Percentiles rank a stretch among this genome's conserved stretches.
These are phyloP conservation scores for Fusarium sterilihyphosum DNA, from an alignment of 2,329 filamentous ascomycete species.

Conservation along the genomic window DNA sequence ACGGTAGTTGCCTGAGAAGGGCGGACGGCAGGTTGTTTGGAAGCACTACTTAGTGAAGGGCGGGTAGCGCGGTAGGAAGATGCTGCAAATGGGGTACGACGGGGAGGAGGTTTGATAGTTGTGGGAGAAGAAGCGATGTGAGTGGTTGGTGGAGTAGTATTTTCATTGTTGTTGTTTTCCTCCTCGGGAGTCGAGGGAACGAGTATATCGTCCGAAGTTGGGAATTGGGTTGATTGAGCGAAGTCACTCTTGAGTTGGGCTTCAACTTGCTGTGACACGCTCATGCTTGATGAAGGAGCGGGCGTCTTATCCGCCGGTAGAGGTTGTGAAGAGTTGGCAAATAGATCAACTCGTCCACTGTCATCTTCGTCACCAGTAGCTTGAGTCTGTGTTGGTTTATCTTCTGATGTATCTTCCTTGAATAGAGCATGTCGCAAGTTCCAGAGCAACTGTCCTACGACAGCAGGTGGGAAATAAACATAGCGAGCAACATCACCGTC, in stretches of 20 bases:
- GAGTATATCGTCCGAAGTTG: constrained; percentile 45
- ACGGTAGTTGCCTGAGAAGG: constrained; percentile 52
- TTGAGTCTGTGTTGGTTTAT: constrained; percentile 25
- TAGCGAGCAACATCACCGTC: constrained; percentile 61
- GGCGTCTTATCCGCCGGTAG: constrained; percentile 13
- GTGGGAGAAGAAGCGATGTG: constrained; percentile 16
- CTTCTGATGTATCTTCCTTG: constrained; percentile 40
- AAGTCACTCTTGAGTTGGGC: constrained; percentile 61
- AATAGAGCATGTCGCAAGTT: constrained; percentile 66
- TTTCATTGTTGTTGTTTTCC: constrained; percentile 9
- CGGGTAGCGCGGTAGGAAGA: constrained; percentile 34
- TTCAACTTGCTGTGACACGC: constrained; percentile 62
- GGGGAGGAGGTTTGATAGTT: constrained; percentile 34
- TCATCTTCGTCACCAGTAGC: constrained; percentile 19
- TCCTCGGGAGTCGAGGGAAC: constrained; percentile 49
- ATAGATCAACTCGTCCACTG: constrained; percentile 30
- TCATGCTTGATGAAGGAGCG: constrained; percentile 43
- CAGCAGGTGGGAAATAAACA: constrained; percentile 64
- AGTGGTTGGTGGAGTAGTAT: constrained; percentile 25
- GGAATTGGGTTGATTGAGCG: constrained; percentile 51
- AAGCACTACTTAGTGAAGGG: constrained; percentile 19
- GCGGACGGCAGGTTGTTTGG: constrained; percentile 25
- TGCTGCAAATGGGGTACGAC: constrained; percentile 11
- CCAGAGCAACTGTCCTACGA: constrained; percentile 66
- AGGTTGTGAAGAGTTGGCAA: constrained; percentile 34